A percentile compares a stretch with the other conserved stretches of the same genome.
Evolutionary conservation across 345 rosid genomes (phyloP).

Genomic region (Noccaea caerulescens): DNA sequence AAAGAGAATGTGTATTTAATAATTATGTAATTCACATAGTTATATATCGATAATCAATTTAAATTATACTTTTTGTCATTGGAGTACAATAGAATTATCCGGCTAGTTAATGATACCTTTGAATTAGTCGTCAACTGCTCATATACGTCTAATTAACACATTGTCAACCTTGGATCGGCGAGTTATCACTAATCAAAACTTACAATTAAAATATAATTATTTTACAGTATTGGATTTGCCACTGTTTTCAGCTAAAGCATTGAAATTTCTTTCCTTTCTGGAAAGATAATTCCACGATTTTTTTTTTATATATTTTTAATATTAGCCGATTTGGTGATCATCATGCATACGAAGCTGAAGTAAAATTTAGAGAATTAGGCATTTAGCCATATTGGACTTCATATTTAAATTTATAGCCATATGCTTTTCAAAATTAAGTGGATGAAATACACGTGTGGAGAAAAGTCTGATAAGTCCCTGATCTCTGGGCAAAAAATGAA

Average conservation of each 20-base stretch:
- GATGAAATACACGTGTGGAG: too few species aligned
- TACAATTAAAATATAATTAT: constrained; percentile 9
- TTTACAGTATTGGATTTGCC: constrained; percentile 38
- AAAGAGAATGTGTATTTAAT: not conserved
- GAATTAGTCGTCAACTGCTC: constrained; percentile 17
- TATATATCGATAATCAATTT: not conserved
- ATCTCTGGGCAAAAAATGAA: too few species aligned
- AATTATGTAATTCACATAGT: not conserved
- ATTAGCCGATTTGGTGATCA: constrained; percentile 1
- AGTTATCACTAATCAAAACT: constrained; percentile 34
- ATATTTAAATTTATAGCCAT: too few species aligned
- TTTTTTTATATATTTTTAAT: not conserved
- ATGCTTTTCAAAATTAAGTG: too few species aligned
- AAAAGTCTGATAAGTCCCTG: too few species aligned
- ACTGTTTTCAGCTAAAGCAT: constrained; percentile 30
- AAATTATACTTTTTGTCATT: not conserved
- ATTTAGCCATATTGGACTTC: too few species aligned
- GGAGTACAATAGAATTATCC: not conserved
- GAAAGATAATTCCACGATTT: constrained; percentile 3
- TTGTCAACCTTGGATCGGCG: constrained; percentile 36
- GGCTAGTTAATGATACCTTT: not conserved
- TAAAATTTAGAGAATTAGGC: too few species aligned
- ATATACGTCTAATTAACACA: not conserved
- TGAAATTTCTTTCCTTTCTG: constrained; percentile 21
- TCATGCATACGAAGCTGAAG: not conserved